Evolutionary conservation across 225 moss, liverwort and hornwort species (phyloP), one percentile per base, ranked within the genome.

Genomic region (Marchantia paleacea): DNA sequence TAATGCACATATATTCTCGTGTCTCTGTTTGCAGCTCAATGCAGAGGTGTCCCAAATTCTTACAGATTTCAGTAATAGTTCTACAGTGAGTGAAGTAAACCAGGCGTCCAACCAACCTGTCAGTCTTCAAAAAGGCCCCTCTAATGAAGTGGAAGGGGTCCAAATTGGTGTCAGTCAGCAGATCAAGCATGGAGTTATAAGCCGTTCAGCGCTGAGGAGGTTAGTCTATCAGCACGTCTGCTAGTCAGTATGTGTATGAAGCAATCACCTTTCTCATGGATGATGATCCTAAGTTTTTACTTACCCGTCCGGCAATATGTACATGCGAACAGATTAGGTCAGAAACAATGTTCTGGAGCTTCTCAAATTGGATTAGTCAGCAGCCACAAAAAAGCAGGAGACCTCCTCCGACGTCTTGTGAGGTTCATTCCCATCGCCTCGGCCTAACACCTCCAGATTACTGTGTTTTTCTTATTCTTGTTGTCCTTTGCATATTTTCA

Each of bases 161-260:
- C 71, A 75, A 52, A 79, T 54, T 65, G 82, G 71, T 22, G 55
- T 72, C 60, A 82, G 66, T 50, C 84, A 77, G 61, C 65, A 85
- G 48, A 83, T 79, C 29, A 80, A 81, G 52, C 52, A 81, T 54
- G 68, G 80, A 75, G 81, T 83, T 57, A 82, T 87, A 80, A 85
- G 84, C 74, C 87, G 87, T 22, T 82, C 87, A 19, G 84, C 82
- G 71, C 69, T 87, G 50, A 84, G 87, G 67, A 80, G 74, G 80
- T 70, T 3, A 79, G 54, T 70, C 28, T 19, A 8, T 29, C 2
- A 53, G 19, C 72, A 57, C 14, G n/a, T 55, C 15, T 10, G 5
- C 52, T n/a, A 26, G 51, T n/a, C 24, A 2, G 12, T 22, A 55
- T 26, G 55, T 22, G 7, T 30, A 0, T 12, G 28, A 52, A 26